Evolutionary conservation across 176 grass and related monocot species (phyloP), one percentile per base, ranked within the genome.

Genomic region (Paspalum notatum): DNA sequence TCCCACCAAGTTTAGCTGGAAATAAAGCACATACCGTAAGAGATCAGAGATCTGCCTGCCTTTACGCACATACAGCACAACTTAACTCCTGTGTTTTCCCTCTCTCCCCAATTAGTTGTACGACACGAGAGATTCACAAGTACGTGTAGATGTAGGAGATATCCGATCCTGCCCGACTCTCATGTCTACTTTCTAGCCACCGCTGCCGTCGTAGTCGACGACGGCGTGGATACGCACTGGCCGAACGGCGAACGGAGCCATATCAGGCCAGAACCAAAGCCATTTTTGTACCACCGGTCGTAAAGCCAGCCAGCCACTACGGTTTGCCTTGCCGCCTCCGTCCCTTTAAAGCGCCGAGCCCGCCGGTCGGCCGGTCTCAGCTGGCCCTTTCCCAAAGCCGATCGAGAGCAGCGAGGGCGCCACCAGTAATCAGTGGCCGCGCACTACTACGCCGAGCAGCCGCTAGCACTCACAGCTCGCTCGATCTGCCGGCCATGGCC

Each of bases 321-420:
- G 80, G 56, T 42, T 64, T 50, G 76, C 82, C 49, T 64, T 50
- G 76, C 82, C 63, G 13, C 76, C 76, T 58, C 44, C 46, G 49
- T 50, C 27, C 62, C 87, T 77, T 85, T 82, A 89, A 89, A 89
- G 83, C 22, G 72, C 22, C 52, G 17, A 3, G 40, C 40, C 68
- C 13, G 24, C 17, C 65, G 32, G 81, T 16, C 51, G 7, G 18
- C 8, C 61, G 38, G 82, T 38, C 57, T 64, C 87, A 56, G 40
- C 50, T 83, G 56, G 41, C 20, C 69, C 83, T 82, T 81, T 89
- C 78, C 78, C 87, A 82, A 89, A 89, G 78, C 65, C 54, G 76
- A 59, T n/a, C 56, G 22, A 9, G 43, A 40, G 32, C 60, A 64
- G 45, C n/a, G 41, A 11, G 51, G 39, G 50, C 45, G 51, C 78